Percentiles rank a stretch among this genome's conserved stretches.
phyloP scores from a whole-genome alignment of 106 monocot genomes.

The Allium fistulosum region DNA sequence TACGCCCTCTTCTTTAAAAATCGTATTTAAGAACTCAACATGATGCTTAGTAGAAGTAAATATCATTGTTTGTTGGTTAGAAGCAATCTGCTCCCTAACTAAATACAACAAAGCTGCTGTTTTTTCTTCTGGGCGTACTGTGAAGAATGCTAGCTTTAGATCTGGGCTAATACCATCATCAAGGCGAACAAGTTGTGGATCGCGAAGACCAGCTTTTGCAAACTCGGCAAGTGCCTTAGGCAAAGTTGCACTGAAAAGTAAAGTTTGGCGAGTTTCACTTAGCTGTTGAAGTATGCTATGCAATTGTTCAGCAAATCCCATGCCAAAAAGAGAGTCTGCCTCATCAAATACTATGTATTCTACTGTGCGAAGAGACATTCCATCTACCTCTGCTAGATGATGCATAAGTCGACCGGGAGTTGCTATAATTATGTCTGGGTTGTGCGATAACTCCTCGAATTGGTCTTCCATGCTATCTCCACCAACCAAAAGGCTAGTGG shows the following conservation, averaged over 20 bases:
- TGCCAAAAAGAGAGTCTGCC: constrained; percentile 82
- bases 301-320: constrained; percentile 93
- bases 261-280: constrained; percentile 83
- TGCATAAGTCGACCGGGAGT: constrained; percentile 97
- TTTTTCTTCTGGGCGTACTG: constrained; percentile 89
- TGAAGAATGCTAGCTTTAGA: constrained; percentile 69
- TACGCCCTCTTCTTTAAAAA: constrained; percentile 85
- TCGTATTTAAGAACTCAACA: constrained; percentile 79
- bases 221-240: constrained; percentile 92
- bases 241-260: constrained; percentile 93
- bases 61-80: constrained; percentile 77
- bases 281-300: constrained; percentile 63
- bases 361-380: constrained; percentile 74
- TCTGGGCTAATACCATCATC: constrained; percentile 92
- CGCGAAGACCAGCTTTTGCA: constrained; percentile 91
- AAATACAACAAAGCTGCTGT: constrained; percentile 77
- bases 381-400: constrained; percentile 79
- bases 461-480: constrained; percentile 98
- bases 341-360: constrained; percentile 99
- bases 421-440: constrained; percentile 93
- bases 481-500: constrained; percentile 80
- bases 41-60: constrained; percentile 96
- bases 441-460: constrained; percentile 87
- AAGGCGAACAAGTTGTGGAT: constrained; percentile 74
- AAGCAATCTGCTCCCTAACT: constrained; percentile 70